A percentile compares a stretch with the other conserved stretches of the same genome.
These are phyloP conservation scores for Penicillium griseofulvum DNA, from an alignment of 2,329 filamentous ascomycete species.

Conservation along the genomic window DNA sequence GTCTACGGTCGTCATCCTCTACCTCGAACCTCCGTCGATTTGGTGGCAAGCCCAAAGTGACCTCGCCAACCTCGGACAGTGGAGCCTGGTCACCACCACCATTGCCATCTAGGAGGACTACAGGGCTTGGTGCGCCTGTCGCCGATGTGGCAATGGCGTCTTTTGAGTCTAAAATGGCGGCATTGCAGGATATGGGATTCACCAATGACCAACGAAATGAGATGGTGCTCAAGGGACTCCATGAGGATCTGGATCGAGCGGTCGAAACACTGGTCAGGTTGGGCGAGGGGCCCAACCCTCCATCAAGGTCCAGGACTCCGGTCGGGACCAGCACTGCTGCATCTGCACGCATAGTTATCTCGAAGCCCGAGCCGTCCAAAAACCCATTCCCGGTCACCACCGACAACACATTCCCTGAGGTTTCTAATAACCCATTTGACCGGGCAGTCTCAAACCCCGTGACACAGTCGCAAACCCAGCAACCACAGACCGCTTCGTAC, in stretches of 20 bases:
- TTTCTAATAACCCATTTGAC: conserved; percentile 65
- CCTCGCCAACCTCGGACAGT: conserved; percentile 26
- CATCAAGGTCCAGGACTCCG: conserved; percentile 57
- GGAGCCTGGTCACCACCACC: conserved; percentile 28
- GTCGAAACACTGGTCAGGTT: conserved; percentile 81
- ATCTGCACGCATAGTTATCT: conserved; percentile 17
- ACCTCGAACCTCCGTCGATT: conserved; percentile 62
- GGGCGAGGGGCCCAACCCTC: conserved; percentile 63
- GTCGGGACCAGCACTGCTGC: conserved; percentile 29
- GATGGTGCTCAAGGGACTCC: conserved; percentile 75
- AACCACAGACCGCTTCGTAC: conserved; percentile 42
- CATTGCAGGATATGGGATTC: conserved; percentile 89
- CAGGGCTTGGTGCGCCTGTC: conserved; percentile 66
- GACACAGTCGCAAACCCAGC: conserved; percentile 19
- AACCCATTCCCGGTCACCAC: conserved; percentile 3
- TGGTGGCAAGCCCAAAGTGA: conserved; percentile 55
- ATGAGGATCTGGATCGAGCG: conserved; percentile 80
- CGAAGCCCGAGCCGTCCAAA: conserved; percentile 43
- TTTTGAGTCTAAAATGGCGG: conserved; percentile 72
- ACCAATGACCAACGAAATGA: conserved; percentile 76
- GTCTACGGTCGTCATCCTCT: conserved; percentile 67
- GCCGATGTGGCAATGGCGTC: conserved; percentile 44
- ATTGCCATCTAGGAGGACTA: conserved; percentile 26
- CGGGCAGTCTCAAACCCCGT: conserved; percentile 43
- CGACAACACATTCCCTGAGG: conserved; percentile 6